Evolutionary conservation across 2,329 filamentous ascomycete species (phyloP).

Genomic region (Pyrenophora graminea): DNA sequence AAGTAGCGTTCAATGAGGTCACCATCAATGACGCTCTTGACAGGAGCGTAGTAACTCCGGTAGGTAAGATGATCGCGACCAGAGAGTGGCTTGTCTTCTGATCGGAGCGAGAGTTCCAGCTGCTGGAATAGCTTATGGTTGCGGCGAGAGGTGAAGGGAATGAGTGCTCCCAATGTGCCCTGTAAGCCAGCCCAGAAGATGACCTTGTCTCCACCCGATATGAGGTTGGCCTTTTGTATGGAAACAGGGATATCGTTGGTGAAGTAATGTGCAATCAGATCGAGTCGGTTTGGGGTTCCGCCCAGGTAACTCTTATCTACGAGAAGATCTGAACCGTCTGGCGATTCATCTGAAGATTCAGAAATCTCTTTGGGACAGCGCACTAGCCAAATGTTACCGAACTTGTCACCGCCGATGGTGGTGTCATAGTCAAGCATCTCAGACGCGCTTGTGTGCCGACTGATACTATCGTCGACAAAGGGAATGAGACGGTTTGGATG

Average conservation of each 20-base stretch:
- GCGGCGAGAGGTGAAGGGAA: conserved; percentile 88
- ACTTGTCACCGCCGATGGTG: conserved; percentile 92
- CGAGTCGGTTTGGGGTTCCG: conserved; percentile 81
- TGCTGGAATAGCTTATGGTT: conserved; percentile 98
- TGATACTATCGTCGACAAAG: conserved; percentile 86
- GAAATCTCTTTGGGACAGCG: conserved; percentile 85
- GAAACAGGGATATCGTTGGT: conserved; percentile 90
- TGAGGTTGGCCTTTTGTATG: conserved; percentile 84
- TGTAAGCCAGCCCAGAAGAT: conserved; percentile 93
- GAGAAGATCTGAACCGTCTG: conserved; percentile 84
- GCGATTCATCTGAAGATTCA: conserved; percentile 88
- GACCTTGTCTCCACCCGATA: conserved; percentile 89
- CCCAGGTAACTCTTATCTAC: conserved; percentile 90
- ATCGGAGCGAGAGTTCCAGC: conserved; percentile 83
- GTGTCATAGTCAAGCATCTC: conserved; percentile 99
- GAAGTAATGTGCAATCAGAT: conserved; percentile 86
- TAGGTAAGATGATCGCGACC: conserved; percentile 96
- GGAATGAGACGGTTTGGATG: conserved; percentile 90
- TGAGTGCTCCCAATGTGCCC: conserved; percentile 89
- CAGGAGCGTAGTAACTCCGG: conserved; percentile 91
- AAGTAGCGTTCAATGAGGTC: conserved; percentile 94
- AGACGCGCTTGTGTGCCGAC: conserved; percentile 87
- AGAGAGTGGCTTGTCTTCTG: conserved; percentile 76
- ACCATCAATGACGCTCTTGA: conserved; percentile 95
- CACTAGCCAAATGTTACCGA: conserved; percentile 93